These are phyloP conservation scores for Rutstroemia sp. DNA, from an alignment of 2,329 filamentous ascomycete genomes.

Conservation along the genomic window DNA sequence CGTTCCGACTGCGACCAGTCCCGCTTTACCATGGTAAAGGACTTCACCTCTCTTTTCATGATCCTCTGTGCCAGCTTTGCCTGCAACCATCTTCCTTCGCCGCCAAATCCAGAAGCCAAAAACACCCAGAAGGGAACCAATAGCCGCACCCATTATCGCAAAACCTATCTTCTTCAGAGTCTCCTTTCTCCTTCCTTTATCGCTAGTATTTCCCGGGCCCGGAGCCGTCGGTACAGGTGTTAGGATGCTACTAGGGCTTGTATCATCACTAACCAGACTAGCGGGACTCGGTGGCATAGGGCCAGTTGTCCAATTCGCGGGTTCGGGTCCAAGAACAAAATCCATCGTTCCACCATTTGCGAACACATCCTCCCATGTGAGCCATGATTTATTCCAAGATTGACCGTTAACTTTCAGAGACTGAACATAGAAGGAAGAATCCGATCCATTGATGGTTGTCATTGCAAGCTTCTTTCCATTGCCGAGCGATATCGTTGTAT, in stretches of 20 bases:
- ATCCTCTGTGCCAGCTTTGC: not conserved
- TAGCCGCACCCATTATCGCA: not conserved
- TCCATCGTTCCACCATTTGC: conserved; percentile 54
- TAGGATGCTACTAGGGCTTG: conserved; percentile 1
- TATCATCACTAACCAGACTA: conserved; percentile 12
- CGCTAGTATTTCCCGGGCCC: not conserved
- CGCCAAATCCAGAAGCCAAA: not conserved
- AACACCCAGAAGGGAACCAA: not conserved
- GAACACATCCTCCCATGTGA: conserved; percentile 61
- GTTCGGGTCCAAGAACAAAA: conserved; percentile 50
- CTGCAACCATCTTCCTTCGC: not conserved
- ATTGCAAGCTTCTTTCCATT: conserved; percentile 46
- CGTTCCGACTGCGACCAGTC: no score
- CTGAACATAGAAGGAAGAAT: conserved; percentile 53
- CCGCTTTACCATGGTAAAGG: no score
- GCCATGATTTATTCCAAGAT: conserved; percentile 56
- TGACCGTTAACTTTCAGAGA: conserved; percentile 57
- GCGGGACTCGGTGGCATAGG: conserved; percentile 55
- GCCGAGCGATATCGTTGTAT: conserved; percentile 52
- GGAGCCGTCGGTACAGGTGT: conserved; percentile 1
- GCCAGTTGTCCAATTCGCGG: conserved; percentile 50
- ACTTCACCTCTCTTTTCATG: not conserved
- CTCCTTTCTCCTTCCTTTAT: not conserved
- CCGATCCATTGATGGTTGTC: conserved; percentile 40
- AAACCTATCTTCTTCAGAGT: not conserved